phyloP scores from a whole-genome alignment of 805 yeast genomes.

The Vanderwaltozyma yarrowii region DNA sequence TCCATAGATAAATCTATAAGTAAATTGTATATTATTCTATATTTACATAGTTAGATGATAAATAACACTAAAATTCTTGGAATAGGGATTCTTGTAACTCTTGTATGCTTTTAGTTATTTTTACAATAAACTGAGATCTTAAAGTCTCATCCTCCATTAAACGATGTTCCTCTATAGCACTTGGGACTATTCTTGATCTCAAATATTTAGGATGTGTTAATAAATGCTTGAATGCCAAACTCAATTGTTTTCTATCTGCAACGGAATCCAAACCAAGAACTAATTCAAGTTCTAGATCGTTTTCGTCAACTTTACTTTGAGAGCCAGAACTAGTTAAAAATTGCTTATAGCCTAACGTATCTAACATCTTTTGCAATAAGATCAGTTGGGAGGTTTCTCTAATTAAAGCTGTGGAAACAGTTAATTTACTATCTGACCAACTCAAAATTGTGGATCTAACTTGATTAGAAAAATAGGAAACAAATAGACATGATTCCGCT shows the following conservation, averaged over 20 bases:
- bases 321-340: constrained; percentile 28
- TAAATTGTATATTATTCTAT: too few species aligned
- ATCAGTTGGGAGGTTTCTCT: constrained; percentile 64
- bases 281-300: constrained; percentile 18
- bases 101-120: constrained; percentile 40
- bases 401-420: constrained; percentile 41
- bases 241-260: constrained; percentile 49
- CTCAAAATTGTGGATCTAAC: constrained; percentile 49
- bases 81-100: constrained; percentile 39
- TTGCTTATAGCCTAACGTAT: constrained; percentile 41
- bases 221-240: constrained; percentile 55
- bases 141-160: constrained; percentile 40
- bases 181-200: constrained; percentile 54
- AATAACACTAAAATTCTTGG: constrained; percentile 3
- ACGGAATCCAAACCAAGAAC: constrained; percentile 55
- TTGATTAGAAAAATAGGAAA: constrained; percentile 55
- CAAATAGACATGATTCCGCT: constrained; percentile 56
- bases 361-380: constrained; percentile 49
- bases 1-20: too few species aligned
- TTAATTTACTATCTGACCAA: constrained; percentile 43
- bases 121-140: constrained; percentile 34
- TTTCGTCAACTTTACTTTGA: constrained; percentile 9
- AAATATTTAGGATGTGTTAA: constrained; percentile 81
- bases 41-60: too few species aligned
- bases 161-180: constrained; percentile 55